Conservation (phyloP, 352 stramenopile genomes). For the Globisporangium sylvaticum region DNA sequence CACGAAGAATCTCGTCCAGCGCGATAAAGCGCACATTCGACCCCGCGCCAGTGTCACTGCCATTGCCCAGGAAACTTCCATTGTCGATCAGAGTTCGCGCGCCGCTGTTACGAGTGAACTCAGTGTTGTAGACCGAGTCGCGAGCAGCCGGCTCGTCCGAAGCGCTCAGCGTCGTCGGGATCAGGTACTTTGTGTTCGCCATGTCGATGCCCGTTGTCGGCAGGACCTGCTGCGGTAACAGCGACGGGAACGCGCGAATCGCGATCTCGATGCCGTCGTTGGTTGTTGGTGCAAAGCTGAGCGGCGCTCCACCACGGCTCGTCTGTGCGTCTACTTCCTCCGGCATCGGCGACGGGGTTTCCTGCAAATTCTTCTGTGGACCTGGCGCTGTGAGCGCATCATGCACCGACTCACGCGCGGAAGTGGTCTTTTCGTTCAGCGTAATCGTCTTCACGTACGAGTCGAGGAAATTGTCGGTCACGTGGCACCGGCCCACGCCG, state of each 20-base stretch:
- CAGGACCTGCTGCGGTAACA: slow-evolving; percentile 45
- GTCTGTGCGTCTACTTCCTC: slow-evolving; percentile 13
- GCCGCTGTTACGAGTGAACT: slow-evolving; percentile 28
- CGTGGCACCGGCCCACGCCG: slow-evolving; percentile 44
- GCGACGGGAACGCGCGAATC: slow-evolving; percentile 48
- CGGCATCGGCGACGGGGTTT: background rate
- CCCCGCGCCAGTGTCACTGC: slow-evolving; percentile 25
- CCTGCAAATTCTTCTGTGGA: slow-evolving; percentile 12
- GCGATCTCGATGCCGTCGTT: slow-evolving; percentile 37
- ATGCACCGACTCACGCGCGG: slow-evolving; percentile 28
- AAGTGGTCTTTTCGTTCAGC: slow-evolving; percentile 42
- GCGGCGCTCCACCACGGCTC: slow-evolving; percentile 12
- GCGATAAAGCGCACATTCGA: slow-evolving; percentile 47
- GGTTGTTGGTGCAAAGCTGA: slow-evolving; percentile 8
- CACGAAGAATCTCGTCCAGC: slow-evolving; percentile 74
- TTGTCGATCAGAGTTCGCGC: slow-evolving; percentile 55
- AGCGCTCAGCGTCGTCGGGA: slow-evolving; percentile 51
- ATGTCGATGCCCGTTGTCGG: slow-evolving; percentile 65
- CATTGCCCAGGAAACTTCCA: slow-evolving; percentile 49
- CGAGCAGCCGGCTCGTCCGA: slow-evolving; percentile 20
- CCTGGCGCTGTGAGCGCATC: slow-evolving; percentile 14
- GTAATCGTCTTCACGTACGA: slow-evolving; percentile 38
- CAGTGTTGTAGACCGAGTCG: background rate
- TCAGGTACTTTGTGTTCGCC: slow-evolving; percentile 71
- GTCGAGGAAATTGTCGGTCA: slow-evolving; percentile 50